These are phyloP conservation scores for Bacterosira constricta DNA, from an alignment of 108 stramenopile genomes.

Conservation along the genomic window DNA sequence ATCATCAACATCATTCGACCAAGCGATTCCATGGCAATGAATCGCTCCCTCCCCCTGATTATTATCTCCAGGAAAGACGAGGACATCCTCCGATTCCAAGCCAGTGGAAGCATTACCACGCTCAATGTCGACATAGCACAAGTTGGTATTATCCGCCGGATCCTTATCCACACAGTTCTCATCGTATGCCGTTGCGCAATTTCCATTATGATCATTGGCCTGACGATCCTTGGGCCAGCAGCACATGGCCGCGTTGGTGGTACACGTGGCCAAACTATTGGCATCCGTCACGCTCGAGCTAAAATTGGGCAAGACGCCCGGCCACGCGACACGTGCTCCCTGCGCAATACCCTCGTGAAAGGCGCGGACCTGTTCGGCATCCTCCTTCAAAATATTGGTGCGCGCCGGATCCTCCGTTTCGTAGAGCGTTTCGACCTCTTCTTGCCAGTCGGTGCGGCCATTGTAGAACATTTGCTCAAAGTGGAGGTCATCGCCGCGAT, in stretches of 20 bases:
- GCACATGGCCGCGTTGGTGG: constrained; percentile 50
- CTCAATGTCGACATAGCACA: constrained; percentile 49
- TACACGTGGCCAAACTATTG: constrained; percentile 3
- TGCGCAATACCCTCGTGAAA: constrained; percentile 29
- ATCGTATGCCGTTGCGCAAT: constrained; percentile 45
- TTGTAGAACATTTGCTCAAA: constrained; percentile 46
- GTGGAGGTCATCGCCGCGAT: constrained; percentile 21
- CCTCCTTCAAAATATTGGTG: constrained; percentile 25
- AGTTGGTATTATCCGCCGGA: constrained; percentile 59
- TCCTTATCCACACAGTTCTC: constrained; percentile 53
- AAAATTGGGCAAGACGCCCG: constrained; percentile 23
- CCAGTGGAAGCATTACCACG: constrained; percentile 16
- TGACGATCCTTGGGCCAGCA: constrained; percentile 65
- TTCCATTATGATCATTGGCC: constrained; percentile 61
- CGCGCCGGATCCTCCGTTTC: constrained; percentile 13
- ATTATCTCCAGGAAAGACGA: constrained; percentile 39
- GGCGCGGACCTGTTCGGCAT: constrained; percentile 26
- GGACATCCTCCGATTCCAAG: background rate
- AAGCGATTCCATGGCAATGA: constrained; percentile 66
- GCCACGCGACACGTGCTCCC: constrained; percentile 15
- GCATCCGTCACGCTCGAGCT: background rate
- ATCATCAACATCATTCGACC: constrained; percentile 38
- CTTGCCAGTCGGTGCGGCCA: constrained; percentile 46
- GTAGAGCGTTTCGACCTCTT: constrained; percentile 46
- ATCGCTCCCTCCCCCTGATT: constrained; percentile 42